Base-by-base conservation (phyloP, 176 grass and related monocot species). In the Panicum miliaceum region DNA sequence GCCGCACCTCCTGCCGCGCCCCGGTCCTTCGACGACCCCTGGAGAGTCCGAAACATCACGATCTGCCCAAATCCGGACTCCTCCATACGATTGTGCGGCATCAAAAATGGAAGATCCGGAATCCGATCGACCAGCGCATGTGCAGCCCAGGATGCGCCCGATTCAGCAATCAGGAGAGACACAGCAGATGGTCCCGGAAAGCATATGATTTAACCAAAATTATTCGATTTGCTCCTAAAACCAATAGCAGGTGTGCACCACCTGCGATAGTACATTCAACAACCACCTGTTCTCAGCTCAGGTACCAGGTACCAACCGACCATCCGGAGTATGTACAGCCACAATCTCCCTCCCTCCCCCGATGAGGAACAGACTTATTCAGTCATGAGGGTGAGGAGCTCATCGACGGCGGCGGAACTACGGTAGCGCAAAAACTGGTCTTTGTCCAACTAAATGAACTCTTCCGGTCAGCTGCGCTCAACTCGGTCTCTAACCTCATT, bases 61-160 rank as follows among this genome's bases (percentile, higher is more conserved):
- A 19, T 7, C 7, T 29, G 63, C 4, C 66, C 78, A 71, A 77
- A 86, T 86, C 46, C 19, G 72, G 71, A 27, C 11, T 8, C 16
- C 5, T 64, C 19, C 64, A 6, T 6, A 22, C 35, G 58, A 86
- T 64, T 64, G 72, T 72, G 72, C 35, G 53, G 43, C 7, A 77
- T 90, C 60, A 68, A 6, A 50, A 73, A 84, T 57, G 40, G 35
- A 75, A 81, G 87, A 84, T 84, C 48, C 69, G 16, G 68, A 81
- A 60, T 84, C 59, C 40, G 47, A 58, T 36, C 46, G 66, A 54
- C 11, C 57, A 3, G 75, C 37, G 54, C 70, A 85, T 85, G 86
- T 78, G 61, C 61, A 7, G 47, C 4, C 32, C 23, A 41, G 61
- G 16, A 40, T 26, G 53, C 84, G 26, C 46, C 41, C 14, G 23